These are phyloP conservation scores for Talaromyces sp. DNA, from an alignment of 2,329 filamentous ascomycete genomes.

Conservation along the genomic window DNA sequence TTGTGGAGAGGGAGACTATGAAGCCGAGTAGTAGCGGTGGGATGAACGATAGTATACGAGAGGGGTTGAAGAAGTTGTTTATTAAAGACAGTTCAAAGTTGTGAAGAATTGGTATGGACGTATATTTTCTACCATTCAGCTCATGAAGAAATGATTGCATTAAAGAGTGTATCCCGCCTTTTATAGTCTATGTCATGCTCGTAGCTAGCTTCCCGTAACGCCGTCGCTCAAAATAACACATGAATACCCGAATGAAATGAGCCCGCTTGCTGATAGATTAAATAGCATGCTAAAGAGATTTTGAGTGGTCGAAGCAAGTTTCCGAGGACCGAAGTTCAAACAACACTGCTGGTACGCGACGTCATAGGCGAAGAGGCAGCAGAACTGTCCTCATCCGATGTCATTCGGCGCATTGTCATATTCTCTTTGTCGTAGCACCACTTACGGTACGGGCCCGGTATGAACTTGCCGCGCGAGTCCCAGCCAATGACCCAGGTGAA, in stretches of 20 bases:
- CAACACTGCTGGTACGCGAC: constrained; percentile 33
- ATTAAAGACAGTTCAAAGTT: constrained; percentile 32
- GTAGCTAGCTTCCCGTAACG: constrained; percentile 4
- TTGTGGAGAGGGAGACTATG: constrained; percentile 71
- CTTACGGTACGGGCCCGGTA: constrained; percentile 50
- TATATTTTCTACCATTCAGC: not conserved
- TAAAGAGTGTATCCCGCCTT: not conserved
- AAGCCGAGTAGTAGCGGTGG: constrained; percentile 62
- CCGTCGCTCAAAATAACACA: constrained; percentile 15
- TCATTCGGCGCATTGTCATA: constrained; percentile 33
- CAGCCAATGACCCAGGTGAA: constrained; percentile 51
- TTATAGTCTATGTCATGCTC: not conserved
- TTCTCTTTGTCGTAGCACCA: constrained; percentile 47
- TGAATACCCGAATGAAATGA: not conserved
- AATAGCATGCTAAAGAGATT: not conserved
- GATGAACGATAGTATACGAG: constrained; percentile 40
- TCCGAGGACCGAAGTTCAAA: constrained; percentile 18
- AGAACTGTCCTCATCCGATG: constrained; percentile 33
- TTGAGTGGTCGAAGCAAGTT: not conserved
- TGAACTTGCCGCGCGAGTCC: constrained; percentile 50
- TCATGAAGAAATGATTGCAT: not conserved
- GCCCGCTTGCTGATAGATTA: constrained; percentile 11
- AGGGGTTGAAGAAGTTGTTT: constrained; percentile 57
- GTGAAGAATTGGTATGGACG: constrained; percentile 19
- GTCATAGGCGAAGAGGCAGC: constrained; percentile 34